Percentiles rank a stretch among this genome's conserved stretches.
These are phyloP conservation scores for Desmodesmus armatus DNA, from an alignment of 139 green algal species.

Conservation along the genomic window DNA sequence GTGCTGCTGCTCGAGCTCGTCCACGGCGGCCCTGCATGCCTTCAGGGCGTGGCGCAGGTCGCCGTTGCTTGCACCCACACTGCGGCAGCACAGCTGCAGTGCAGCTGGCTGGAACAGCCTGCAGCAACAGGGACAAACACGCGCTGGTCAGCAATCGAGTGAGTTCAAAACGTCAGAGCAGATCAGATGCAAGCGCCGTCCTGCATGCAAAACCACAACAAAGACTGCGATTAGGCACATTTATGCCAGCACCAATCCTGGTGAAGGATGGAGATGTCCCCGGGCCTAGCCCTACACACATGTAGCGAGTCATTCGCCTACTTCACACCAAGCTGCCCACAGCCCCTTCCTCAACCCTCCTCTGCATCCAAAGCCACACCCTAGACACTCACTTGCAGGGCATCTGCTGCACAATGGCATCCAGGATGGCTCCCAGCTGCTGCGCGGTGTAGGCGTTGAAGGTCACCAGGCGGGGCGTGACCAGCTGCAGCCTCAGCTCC, in stretches of 20 bases:
- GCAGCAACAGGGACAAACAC: not conserved
- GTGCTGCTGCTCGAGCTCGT: conserved; percentile 26
- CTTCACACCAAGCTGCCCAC: too few relatives aligned
- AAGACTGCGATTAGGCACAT: too few relatives aligned
- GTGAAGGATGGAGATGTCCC: too few relatives aligned
- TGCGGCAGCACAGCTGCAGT: conserved; percentile 59
- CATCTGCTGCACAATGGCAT: not conserved
- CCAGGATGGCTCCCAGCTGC: conserved; percentile 46
- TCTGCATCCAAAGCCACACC: too few relatives aligned
- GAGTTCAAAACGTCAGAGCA: conserved; percentile 36
- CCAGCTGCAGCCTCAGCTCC: conserved; percentile 53
- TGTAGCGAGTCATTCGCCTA: too few relatives aligned
- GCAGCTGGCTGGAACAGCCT: conserved; percentile 61
- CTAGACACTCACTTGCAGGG: conserved; percentile 23
- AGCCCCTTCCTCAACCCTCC: too few relatives aligned
- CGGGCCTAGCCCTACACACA: too few relatives aligned
- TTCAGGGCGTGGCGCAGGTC: conserved; percentile 64
- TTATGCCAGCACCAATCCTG: not conserved
- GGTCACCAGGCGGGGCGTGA: conserved; percentile 50
- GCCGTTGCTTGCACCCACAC: conserved; percentile 50
- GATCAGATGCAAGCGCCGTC: not conserved
- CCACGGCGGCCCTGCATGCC: conserved; percentile 37
- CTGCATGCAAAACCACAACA: not conserved
- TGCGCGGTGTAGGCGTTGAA: conserved; percentile 64
- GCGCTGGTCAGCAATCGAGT: conserved; percentile 20